Percentiles rank a stretch among this genome's conserved stretches.
phyloP scores from a whole-genome alignment of 2,329 filamentous ascomycete genomes.

The Juglanconis sp. region DNA sequence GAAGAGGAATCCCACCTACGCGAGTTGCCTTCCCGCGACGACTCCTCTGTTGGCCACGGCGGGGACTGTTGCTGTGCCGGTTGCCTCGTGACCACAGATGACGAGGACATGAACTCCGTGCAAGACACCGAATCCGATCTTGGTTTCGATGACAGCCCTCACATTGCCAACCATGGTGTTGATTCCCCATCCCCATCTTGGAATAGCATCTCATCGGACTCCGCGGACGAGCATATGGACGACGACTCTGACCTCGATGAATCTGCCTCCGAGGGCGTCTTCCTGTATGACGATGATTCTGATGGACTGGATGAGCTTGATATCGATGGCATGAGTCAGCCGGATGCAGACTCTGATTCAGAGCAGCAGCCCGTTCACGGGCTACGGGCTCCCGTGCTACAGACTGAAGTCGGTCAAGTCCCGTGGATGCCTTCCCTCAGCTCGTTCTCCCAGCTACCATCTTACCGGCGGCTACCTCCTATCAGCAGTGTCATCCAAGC shows the following conservation, averaged over 20 bases:
- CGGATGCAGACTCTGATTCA: slow-evolving; percentile 1
- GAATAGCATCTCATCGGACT: slow-evolving; percentile 8
- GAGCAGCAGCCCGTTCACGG: neutral
- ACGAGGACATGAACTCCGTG: slow-evolving; percentile 7
- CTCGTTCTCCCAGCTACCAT: neutral
- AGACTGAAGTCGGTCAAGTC: neutral
- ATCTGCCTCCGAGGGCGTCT: neutral
- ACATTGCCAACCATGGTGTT: neutral
- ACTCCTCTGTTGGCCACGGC: too few species aligned
- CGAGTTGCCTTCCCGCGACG: too few species aligned
- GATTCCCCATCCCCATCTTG: slow-evolving; percentile 10
- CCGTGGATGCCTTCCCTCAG: neutral
- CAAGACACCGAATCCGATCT: neutral
- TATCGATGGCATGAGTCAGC: neutral
- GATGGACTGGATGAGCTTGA: neutral
- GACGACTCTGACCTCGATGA: slow-evolving; percentile 7
- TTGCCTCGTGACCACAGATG: neutral
- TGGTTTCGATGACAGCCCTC: neutral
- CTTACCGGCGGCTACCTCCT: neutral
- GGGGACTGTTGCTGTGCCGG: too few species aligned
- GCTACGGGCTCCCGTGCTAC: neutral
- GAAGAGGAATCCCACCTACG: neutral
- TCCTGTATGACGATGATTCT: neutral
- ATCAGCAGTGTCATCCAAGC: neutral
- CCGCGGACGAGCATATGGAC: slow-evolving; percentile 1